Conservation (phyloP, 129 eudicot species). For the Tagetes patula region DNA sequence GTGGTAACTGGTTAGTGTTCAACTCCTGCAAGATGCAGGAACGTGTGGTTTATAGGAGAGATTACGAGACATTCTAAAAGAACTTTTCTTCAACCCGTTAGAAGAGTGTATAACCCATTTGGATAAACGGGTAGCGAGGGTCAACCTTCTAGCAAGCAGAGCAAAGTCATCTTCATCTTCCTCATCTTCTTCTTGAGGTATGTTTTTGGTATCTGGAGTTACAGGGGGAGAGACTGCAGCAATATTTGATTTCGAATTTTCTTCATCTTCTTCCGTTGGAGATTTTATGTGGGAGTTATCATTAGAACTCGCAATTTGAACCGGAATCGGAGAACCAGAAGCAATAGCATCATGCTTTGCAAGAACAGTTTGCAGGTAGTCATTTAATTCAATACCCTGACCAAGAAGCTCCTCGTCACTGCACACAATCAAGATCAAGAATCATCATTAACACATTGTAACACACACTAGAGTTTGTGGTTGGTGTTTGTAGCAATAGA, state of each 20-base stretch:
- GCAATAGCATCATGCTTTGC: constrained; percentile 92
- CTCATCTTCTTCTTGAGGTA: constrained; percentile 46
- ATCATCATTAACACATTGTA: not conserved
- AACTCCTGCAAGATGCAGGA: too few species aligned
- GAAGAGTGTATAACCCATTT: not conserved
- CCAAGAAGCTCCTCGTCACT: constrained; percentile 93
- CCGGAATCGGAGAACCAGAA: constrained; percentile 73
- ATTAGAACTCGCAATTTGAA: constrained; percentile 26
- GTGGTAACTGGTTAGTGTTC: too few species aligned
- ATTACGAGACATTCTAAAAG: too few species aligned
- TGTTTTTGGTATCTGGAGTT: constrained; percentile 23
- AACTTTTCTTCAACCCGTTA: not conserved
- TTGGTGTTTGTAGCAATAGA: not conserved
- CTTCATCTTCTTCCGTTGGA: constrained; percentile 34
- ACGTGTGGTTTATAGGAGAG: too few species aligned
- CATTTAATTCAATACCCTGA: constrained; percentile 75
- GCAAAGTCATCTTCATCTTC: constrained; percentile 95
- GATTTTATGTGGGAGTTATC: constrained; percentile 32
- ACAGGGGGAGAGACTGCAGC: constrained; percentile 31
- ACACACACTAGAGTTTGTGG: not conserved
- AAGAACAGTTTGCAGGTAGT: constrained; percentile 57
- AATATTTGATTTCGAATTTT: constrained; percentile 28
- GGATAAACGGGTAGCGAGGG: not conserved
- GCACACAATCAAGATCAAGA: constrained; percentile 21
- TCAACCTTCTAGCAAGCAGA: constrained; percentile 75